Percentiles rank a stretch among this genome's conserved stretches.
phyloP scores from a whole-genome alignment of 805 yeast species.

The Schizosaccharomyces cryophilus region DNA sequence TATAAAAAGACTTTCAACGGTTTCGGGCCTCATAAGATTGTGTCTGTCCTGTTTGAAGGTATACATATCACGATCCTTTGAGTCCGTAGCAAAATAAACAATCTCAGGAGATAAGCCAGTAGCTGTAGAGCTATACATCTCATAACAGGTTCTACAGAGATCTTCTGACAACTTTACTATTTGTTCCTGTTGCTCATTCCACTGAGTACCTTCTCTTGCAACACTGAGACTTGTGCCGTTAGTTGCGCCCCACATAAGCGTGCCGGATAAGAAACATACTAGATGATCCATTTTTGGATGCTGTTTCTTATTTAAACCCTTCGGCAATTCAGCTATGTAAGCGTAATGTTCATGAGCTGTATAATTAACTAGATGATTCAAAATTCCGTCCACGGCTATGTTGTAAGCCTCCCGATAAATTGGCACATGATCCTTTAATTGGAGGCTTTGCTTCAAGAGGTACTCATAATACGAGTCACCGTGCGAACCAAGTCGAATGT shows the following conservation, averaged over 20 bases:
- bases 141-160: constrained; percentile 56
- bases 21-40: constrained; percentile 79
- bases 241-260: constrained; percentile 74
- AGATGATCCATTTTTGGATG: constrained; percentile 73
- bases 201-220: constrained; percentile 28
- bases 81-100: constrained; percentile 43
- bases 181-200: constrained; percentile 33
- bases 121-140: constrained; percentile 47
- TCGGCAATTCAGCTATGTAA: constrained; percentile 53
- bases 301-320: constrained; percentile 34
- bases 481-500: constrained; percentile 65
- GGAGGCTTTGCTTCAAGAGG: constrained; percentile 60
- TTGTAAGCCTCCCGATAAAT: constrained; percentile 52
- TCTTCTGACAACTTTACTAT: constrained; percentile 53
- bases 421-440: constrained; percentile 36
- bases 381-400: constrained; percentile 55
- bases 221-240: constrained; percentile 33
- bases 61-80: constrained; percentile 27
- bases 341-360: constrained; percentile 39
- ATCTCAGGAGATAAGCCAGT: constrained; percentile 80
- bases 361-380: constrained; percentile 32
- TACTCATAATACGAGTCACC: constrained; percentile 83
- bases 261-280: constrained; percentile 78
- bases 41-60: constrained; percentile 55
- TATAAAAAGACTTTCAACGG: constrained; percentile 68